Evolutionary conservation across 306 rosid species (phyloP).

Genomic region (Prosopis cineraria): DNA sequence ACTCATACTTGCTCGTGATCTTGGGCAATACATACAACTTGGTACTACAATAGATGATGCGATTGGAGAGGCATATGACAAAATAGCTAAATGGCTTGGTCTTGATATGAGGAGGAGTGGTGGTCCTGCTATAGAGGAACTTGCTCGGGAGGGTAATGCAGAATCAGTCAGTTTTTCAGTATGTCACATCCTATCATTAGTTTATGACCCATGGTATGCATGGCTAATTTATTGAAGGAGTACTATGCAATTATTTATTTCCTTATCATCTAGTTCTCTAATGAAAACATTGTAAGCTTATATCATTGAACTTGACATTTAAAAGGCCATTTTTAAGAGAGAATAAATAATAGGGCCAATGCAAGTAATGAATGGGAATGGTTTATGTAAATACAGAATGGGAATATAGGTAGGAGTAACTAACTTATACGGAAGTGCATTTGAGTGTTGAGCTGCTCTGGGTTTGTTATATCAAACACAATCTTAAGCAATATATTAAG

Average conservation of each 20-base stretch:
- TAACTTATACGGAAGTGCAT: not conserved
- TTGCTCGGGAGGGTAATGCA: slow-evolving; percentile 84
- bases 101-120: slow-evolving; percentile 98
- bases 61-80: slow-evolving; percentile 96
- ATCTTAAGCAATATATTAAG: not conserved
- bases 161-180: slow-evolving; percentile 79
- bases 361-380: not conserved
- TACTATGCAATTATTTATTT: not conserved
- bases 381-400: not conserved
- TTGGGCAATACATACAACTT: slow-evolving; percentile 88
- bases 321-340: not conserved
- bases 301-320: not conserved
- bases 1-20: slow-evolving; percentile 82
- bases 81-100: slow-evolving; percentile 96
- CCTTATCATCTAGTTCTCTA: not conserved
- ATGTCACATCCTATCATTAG: slow-evolving; percentile 37
- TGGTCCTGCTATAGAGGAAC: slow-evolving; percentile 95
- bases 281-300: not conserved
- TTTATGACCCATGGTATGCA: not conserved
- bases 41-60: slow-evolving; percentile 99
- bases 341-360: not conserved
- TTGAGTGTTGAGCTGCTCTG: not conserved
- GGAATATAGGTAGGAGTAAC: not conserved
- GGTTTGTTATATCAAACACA: not conserved
- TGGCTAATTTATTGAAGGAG: not conserved